Conservation (phyloP, 306 rosid genomes). For the Cicer cuneatum region DNA sequence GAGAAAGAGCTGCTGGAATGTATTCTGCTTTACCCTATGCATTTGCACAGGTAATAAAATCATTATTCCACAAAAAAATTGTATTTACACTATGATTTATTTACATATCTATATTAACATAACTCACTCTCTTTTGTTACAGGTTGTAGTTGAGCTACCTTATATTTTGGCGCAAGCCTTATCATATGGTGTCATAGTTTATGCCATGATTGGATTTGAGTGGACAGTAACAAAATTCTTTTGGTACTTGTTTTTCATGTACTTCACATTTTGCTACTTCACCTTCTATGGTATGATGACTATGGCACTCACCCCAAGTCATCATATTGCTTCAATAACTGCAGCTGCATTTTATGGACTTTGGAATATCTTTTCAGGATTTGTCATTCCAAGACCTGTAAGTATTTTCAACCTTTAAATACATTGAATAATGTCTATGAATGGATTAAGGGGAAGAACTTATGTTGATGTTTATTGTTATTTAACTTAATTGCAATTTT, state of each 20-base stretch:
- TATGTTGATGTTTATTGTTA: neutral
- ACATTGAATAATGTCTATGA: neutral
- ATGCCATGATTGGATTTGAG: constrained; percentile 84
- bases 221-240: constrained; percentile 61
- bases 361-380: constrained; percentile 90
- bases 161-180: constrained; percentile 64
- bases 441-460: neutral
- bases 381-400: constrained; percentile 68
- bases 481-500: no score
- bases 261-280: constrained; percentile 72
- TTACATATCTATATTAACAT: constrained; percentile 9
- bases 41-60: constrained; percentile 62
- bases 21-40: constrained; percentile 79
- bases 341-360: constrained; percentile 69
- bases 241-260: constrained; percentile 81
- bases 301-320: constrained; percentile 77
- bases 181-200: constrained; percentile 64
- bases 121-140: constrained; percentile 12
- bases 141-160: constrained; percentile 79
- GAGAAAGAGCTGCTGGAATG: constrained; percentile 93
- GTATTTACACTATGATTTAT: neutral
- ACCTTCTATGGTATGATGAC: constrained; percentile 90
- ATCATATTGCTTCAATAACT: constrained; percentile 67
- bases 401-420: constrained; percentile 38
- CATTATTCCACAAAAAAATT: neutral